Evolutionary conservation across 768 basidiomycete species (phyloP).

Genomic region (Fomitopsis pulvina): DNA sequence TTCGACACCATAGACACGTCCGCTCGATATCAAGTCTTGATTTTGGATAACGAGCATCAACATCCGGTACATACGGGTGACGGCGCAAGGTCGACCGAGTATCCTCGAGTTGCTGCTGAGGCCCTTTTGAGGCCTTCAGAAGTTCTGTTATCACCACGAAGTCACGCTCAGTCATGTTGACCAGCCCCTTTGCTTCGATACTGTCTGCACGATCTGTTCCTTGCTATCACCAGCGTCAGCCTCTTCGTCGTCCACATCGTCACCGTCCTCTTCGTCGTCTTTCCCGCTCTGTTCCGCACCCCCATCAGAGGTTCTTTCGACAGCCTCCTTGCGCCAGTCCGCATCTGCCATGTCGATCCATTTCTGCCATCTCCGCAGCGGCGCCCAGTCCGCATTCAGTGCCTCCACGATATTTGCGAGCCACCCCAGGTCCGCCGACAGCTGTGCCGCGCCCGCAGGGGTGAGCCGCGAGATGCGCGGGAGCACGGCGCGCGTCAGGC

Average conservation of each 20-base stretch:
- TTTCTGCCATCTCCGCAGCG: slow-evolving; percentile 75
- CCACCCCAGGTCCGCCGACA: slow-evolving; percentile 84
- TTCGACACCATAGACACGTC: no score
- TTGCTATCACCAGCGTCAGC: slow-evolving; percentile 1
- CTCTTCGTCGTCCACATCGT: neutral
- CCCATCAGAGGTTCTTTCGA: slow-evolving; percentile 6
- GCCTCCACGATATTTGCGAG: slow-evolving; percentile 86
- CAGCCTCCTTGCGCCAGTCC: slow-evolving; percentile 22
- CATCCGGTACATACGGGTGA: no score
- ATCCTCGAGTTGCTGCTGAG: no score
- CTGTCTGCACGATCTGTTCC: slow-evolving; percentile 11
- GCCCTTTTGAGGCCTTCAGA: no score
- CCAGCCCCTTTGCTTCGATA: slow-evolving; percentile 19
- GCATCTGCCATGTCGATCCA: slow-evolving; percentile 56
- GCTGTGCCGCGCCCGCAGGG: slow-evolving; percentile 68
- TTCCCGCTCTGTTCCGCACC: slow-evolving; percentile 1
- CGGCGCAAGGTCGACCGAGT: no score
- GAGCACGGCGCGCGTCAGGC: slow-evolving; percentile 65
- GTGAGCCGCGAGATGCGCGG: slow-evolving; percentile 65
- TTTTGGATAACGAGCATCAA: no score
- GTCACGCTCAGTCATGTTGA: neutral
- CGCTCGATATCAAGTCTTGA: no score
- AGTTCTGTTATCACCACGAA: no score
- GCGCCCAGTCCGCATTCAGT: slow-evolving; percentile 80
- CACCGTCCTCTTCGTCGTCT: neutral